Evolutionary conservation across 805 yeast genomes (phyloP), one percentile per base, ranked within the genome.

Genomic region (Kockiozyma suomiensis): DNA sequence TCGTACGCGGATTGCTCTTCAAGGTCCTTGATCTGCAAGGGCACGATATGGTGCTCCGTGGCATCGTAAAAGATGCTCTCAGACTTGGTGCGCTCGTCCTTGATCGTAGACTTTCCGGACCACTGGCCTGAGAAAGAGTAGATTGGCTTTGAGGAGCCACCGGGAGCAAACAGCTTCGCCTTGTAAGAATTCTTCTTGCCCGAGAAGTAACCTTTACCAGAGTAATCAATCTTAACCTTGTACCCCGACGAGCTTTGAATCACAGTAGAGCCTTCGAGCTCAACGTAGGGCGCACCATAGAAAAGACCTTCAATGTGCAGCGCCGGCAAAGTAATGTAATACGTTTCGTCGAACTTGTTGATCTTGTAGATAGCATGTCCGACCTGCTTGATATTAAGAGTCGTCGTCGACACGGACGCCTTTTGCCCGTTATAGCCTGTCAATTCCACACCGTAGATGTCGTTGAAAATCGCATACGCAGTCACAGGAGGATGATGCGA

Each of bases 401-500:
- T 83, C 45, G 91, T 80, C 15, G 71, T 66, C 25, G 92, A 81
- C 76, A 94, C 86, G 23, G 89, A 83, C 26, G 97, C 92, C 74
- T 84, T 88, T 70, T 93, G 83, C 41, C 93, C 93, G 71, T 89
- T 92, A 76, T 90, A 93, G 55, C 99, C 99, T 74, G 92, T 88
- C 64, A 91, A 78, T 43, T 78, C 75, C 26, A 87, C 86, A 35
- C 85, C 81, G 73, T 86, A 81, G 69, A 84, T 82, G 64, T 85
- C 88, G 72, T 91, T 91, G 70, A 82, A 77, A 57, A 94, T 82
- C 45, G 91, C 83, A 72, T 91, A 94, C 5, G 94, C 97, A n/a
- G 98, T 92, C 37, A 88, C 86, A 26, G 99, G 98, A 17, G 99
- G 99, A 74, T 94, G 99, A 76, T 94, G 99, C 63, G 92, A 85